Evolutionary conservation across 2,329 filamentous ascomycete species (phyloP).

Genomic region (Fusarium neocosmosporiellum): DNA sequence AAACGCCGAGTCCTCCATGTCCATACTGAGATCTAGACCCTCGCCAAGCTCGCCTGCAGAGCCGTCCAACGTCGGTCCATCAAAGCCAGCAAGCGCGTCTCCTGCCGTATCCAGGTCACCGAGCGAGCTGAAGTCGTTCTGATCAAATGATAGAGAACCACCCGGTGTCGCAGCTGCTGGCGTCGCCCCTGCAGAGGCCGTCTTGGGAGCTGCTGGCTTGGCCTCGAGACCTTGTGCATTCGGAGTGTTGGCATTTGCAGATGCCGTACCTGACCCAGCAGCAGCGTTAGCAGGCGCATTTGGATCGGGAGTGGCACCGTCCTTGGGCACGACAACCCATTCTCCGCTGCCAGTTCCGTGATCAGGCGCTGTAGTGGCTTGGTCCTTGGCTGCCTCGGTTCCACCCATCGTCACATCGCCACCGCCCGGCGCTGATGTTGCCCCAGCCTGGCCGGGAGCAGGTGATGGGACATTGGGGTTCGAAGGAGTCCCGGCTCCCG

Average conservation of each 20-base stretch:
- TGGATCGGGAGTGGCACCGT: constrained; percentile 58
- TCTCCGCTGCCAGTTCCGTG: constrained; percentile 69
- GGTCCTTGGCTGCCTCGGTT: constrained; percentile 52
- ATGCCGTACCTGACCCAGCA: constrained; percentile 22
- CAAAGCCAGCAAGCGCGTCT: constrained; percentile 76
- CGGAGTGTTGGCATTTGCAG: constrained; percentile 47
- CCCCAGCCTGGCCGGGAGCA: constrained; percentile 44
- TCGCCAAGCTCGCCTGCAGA: constrained; percentile 61
- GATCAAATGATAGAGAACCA: constrained; percentile 60
- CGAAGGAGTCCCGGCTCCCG: constrained; percentile 67
- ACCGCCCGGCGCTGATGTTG: constrained; percentile 29
- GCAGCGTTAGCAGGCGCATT: constrained; percentile 34
- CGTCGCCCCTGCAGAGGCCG: constrained; percentile 35
- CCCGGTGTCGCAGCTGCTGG: constrained; percentile 49
- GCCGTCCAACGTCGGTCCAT: constrained; percentile 63
- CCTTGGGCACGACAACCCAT: constrained; percentile 81
- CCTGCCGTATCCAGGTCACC: constrained; percentile 77
- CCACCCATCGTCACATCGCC: constrained; percentile 65
- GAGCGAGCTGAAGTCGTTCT: constrained; percentile 72
- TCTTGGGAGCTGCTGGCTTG: constrained; percentile 36
- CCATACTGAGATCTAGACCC: constrained; percentile 70
- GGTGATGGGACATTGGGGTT: constrained; percentile 61
- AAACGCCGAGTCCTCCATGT: constrained; percentile 84
- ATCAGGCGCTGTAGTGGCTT: constrained; percentile 57
- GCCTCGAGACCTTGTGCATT: constrained; percentile 31